A percentile compares a stretch with the other conserved stretches of the same genome.
These are phyloP conservation scores for Solanum phureja DNA, from an alignment of 257 asterid species.

Conservation along the genomic window DNA sequence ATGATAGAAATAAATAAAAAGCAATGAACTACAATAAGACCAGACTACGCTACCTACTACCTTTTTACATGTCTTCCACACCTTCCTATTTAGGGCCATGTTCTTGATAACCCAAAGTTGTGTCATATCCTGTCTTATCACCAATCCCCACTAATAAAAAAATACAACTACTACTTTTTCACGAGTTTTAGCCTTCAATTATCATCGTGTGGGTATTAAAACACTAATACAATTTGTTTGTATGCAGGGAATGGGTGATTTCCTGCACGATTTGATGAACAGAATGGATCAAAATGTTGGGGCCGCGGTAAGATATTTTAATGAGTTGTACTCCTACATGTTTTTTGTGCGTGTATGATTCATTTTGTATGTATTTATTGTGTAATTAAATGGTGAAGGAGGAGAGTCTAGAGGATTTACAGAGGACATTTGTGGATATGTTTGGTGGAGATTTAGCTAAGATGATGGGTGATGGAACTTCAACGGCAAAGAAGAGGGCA, in stretches of 20 bases:
- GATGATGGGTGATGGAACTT: constrained; percentile 34
- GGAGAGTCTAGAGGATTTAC: constrained; percentile 87
- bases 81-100: too few relatives aligned
- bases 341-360: neutral
- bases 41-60: neutral
- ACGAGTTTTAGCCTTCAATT: neutral
- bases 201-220: neutral
- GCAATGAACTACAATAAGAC: neutral
- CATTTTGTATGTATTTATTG: neutral
- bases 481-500: constrained; percentile 31
- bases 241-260: constrained; percentile 83
- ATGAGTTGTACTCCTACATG: neutral
- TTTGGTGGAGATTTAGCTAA: constrained; percentile 70
- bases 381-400: constrained; percentile 24
- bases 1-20: neutral
- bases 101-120: neutral
- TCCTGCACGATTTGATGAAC: constrained; percentile 63
- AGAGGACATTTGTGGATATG: constrained; percentile 71
- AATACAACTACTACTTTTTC: neutral
- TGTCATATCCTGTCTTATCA: neutral
- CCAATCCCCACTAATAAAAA: neutral
- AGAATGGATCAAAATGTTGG: constrained; percentile 68
- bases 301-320: constrained; percentile 31
- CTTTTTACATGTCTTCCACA: neutral
- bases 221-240: neutral